Evolutionary conservation across 192 early-diverging fungal species (phyloP).

Genomic region (Piromyces sp.): DNA sequence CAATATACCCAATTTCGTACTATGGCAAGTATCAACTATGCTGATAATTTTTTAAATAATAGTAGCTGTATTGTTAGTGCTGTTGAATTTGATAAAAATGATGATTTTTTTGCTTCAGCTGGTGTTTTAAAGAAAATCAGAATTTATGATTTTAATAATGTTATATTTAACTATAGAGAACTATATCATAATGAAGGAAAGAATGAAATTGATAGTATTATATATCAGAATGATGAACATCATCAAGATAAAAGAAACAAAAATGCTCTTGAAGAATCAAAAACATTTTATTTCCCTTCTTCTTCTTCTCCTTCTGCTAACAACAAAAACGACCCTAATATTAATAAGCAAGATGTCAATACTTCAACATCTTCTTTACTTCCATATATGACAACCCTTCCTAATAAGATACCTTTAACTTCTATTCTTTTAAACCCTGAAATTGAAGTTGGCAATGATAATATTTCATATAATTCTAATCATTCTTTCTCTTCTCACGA

Average conservation of each 20-base stretch:
- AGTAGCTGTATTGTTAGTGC: conserved; percentile 71
- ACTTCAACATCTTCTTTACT: background rate
- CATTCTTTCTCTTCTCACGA: background rate
- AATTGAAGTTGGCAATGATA: conserved; percentile 6
- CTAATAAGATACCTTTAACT: background rate
- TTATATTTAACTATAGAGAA: background rate
- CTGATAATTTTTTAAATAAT: conserved; percentile 37
- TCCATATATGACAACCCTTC: background rate
- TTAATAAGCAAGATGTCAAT: background rate
- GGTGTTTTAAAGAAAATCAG: conserved; percentile 15
- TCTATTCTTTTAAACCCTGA: background rate
- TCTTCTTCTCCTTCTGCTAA: too few relatives aligned
- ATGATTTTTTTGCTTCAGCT: conserved; percentile 66
- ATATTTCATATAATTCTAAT: background rate
- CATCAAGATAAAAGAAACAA: background rate
- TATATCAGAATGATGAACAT: background rate
- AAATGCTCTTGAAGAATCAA: background rate
- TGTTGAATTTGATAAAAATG: conserved; percentile 87
- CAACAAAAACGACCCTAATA: background rate
- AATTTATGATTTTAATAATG: background rate
- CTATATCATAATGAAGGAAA: background rate
- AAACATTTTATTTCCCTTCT: too few relatives aligned
- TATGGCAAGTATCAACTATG: conserved; percentile 63
- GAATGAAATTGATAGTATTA: background rate
- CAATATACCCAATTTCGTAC: conserved; percentile 48